Base-by-base conservation (phyloP, 2,329 filamentous ascomycete genomes). In the Xylariales sp. region DNA sequence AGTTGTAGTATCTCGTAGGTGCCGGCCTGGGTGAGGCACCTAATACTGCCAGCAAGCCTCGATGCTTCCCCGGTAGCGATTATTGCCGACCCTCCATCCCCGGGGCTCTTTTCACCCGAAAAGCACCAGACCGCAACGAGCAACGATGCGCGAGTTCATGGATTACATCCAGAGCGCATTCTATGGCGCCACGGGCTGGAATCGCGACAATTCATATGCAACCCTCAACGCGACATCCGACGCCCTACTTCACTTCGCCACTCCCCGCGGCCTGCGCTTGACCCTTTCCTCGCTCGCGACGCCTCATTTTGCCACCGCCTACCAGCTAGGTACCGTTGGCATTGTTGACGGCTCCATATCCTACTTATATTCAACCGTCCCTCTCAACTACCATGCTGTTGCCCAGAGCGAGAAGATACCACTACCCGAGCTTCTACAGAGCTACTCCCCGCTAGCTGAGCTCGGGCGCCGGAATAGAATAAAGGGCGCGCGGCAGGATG, bases 341-440 rank as follows among this genome's bases (percentile, higher is more conserved):
- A 86, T 97, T 43, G 94, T 99, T 59, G 95, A 98, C 82, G 96
- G 96, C 78, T 97, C 94, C n/a, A 88, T 99, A 65, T 97, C 94
- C 14, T 99, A 98, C 81, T 88, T 99, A 62, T 98, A 97, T 83
- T 97, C 94, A 56, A 97, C 93, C 2, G 85, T 96, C 8, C 90
- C 93, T 12, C 86, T 98, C 64, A 82, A 85, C 46, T 84, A 90
- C 59, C 65, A 71, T 59, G 82, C 87, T 82, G 71, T 93, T 85
- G 80, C 86, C 10, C 87, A 89, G 80, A 97, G 93, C 74, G 89
- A 90, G 55, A 83, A 87, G 28, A 90, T 97, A 45, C 89, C 93
- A 14, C 83, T 99, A 9, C 90, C 90, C 39, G 87, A 90, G 72
- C 86, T 97, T 28, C 88, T 97, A 57, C 89, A 89, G 64, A 94